Evolutionary conservation across 305 asterid genomes (phyloP), one percentile per base, ranked within the genome.

Genomic region (Fraxinus velutina): DNA sequence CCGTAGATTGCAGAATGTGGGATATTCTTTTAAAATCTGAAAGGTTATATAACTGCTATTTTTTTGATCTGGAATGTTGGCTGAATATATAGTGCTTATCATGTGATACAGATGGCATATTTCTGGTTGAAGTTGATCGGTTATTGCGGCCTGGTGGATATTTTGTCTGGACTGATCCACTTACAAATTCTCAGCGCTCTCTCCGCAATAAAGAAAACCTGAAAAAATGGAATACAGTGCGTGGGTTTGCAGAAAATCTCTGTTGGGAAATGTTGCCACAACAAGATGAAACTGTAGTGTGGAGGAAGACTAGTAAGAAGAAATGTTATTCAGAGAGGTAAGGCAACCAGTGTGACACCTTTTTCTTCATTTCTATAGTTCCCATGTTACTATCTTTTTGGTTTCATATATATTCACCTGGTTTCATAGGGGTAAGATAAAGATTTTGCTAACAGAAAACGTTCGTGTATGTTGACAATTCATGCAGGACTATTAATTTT

Each of bases 91-190:
- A 36, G 3, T 70, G 34, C 60, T 82, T 22, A 3, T 79, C 36
- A 7, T 70, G 79, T 87, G 87, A 81, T 77, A 84, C 97, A 96
- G 99, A 92, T 83, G 96, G 97, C 76, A 83, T 88, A 80, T 93
- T 77, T 83, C 88, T 96, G 86, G 84, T 89, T 83, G 99, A 96
- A 90, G 99, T 92, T 4, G 97, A 96, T 86, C 93, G 99, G 74
- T 83, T 96, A 84, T 85, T 96, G 87, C 87, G 98, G 85, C 99
- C 99, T 82, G 99, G 99, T 82, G 99, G 99, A 85, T 96, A 94
- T 85, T 96, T 96, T 86, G 99, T 96, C 89, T 96, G 98, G 99
- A 96, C 98, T 66, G 94, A 96, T 83, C 96, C 96, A 72, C 84
- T 92, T 81, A 91, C 87, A 78, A 92, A 90, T 87, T 85, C 93